Evolutionary conservation across 306 rosid species (phyloP).

Genomic region (Trichosanthes truncata): DNA sequence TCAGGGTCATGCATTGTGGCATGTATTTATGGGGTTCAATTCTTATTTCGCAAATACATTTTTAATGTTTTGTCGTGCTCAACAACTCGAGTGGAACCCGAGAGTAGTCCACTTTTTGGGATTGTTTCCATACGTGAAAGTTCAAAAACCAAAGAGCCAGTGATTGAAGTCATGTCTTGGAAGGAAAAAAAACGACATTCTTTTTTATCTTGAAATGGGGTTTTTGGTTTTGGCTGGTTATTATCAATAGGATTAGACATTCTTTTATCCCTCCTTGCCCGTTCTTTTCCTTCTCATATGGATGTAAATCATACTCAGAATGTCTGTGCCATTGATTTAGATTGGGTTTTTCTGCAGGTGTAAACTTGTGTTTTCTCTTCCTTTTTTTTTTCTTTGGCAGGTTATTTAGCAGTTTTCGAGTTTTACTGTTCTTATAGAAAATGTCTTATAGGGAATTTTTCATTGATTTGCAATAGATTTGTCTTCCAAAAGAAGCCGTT

Average conservation of each 20-base stretch:
- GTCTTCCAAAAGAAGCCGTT: background rate
- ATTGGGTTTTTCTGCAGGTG: slow-evolving; percentile 2
- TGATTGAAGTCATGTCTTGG: slow-evolving; percentile 18
- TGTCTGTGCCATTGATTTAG: slow-evolving; percentile 5
- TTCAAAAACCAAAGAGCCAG: slow-evolving; percentile 55
- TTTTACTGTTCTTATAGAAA: background rate
- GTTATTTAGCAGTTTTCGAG: background rate
- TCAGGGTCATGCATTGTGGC: slow-evolving; percentile 87
- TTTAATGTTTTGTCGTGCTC: slow-evolving; percentile 83
- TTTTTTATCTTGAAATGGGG: slow-evolving; percentile 4
- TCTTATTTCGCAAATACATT: slow-evolving; percentile 73
- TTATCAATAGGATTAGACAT: slow-evolving; percentile 10
- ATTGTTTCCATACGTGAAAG: slow-evolving; percentile 58
- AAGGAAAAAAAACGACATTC: slow-evolving; percentile 3
- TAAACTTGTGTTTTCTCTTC: slow-evolving; percentile 1
- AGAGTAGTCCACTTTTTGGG: slow-evolving; percentile 46
- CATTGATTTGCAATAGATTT: background rate
- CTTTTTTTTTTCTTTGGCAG: background rate
- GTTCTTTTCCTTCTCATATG: background rate
- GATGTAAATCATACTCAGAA: slow-evolving; percentile 10
- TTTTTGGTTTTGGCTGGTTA: background rate
- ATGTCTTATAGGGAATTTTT: background rate
- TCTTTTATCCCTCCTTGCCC: slow-evolving; percentile 2
- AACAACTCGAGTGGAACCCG: slow-evolving; percentile 67
- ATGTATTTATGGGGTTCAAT: slow-evolving; percentile 63